Conservation (phyloP, 163 green algal genomes). For the Scenedesmus sp. region DNA sequence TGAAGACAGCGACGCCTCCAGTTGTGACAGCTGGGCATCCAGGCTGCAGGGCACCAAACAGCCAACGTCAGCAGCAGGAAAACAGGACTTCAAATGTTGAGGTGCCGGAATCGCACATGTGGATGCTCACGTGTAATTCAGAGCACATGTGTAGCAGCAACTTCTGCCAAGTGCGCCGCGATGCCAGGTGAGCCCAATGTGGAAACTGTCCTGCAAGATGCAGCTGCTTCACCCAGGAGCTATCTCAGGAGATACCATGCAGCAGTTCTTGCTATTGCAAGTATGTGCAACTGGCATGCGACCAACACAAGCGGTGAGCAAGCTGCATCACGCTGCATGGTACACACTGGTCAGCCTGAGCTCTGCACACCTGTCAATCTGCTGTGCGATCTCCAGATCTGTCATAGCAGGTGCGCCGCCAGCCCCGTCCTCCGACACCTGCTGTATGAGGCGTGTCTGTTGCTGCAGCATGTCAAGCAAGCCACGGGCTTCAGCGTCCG, state of each 20-base stretch:
- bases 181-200: too few species aligned
- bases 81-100: neutral
- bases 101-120: neutral
- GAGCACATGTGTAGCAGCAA: too few species aligned
- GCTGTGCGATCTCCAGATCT: conserved; percentile 24
- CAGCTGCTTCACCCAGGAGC: too few species aligned
- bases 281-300: neutral
- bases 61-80: neutral
- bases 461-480: conserved; percentile 7
- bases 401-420: neutral
- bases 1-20: neutral
- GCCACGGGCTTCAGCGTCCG: conserved; percentile 28
- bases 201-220: too few species aligned
- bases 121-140: neutral
- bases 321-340: neutral
- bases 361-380: conserved; percentile 38
- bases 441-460: neutral
- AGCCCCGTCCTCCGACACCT: neutral
- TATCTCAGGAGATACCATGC: neutral
- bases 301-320: neutral
- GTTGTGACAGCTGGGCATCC: conserved; percentile 29
- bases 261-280: neutral
- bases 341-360: neutral
- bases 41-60: conserved; percentile 9
- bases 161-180: too few species aligned